Percentiles rank a stretch among this genome's conserved stretches.
Evolutionary conservation across 106 monocot genomes (phyloP).

Genomic region (Chionographis japonica): DNA sequence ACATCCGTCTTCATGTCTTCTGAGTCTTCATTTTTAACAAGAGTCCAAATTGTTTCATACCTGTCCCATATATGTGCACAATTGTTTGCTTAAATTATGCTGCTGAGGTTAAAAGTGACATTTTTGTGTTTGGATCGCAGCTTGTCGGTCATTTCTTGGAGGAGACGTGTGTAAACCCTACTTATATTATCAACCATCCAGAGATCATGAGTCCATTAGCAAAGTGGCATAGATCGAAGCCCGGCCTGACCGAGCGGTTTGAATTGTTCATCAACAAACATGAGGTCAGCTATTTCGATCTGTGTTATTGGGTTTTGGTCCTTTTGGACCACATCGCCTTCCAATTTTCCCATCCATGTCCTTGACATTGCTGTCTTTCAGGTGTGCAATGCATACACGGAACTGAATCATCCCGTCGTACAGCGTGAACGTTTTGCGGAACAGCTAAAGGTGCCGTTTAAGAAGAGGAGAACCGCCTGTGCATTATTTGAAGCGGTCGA

Average conservation of each 20-base stretch:
- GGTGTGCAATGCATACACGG: slow-evolving; percentile 99
- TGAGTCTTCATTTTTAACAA: no score
- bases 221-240: slow-evolving; percentile 77
- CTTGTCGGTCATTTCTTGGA: slow-evolving; percentile 96
- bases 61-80: no score
- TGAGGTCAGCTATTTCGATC: slow-evolving; percentile 36
- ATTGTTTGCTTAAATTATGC: no score
- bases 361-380: slow-evolving; percentile 7
- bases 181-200: slow-evolving; percentile 91
- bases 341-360: no score
- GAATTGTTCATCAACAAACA: slow-evolving; percentile 96
- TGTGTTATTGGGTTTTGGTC: not conserved
- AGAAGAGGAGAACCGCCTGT: no score
- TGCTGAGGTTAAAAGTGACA: no score
- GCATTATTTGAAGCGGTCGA: no score
- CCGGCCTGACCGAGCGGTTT: slow-evolving; percentile 86
- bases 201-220: slow-evolving; percentile 98
- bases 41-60: no score
- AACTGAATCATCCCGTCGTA: slow-evolving; percentile 93
- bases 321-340: not conserved
- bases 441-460: slow-evolving; percentile 66
- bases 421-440: slow-evolving; percentile 85
- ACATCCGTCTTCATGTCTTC: no score
- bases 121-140: slow-evolving; percentile 27
- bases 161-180: slow-evolving; percentile 80